phyloP scores from a whole-genome alignment of 148 eudicot genomes.

The Arctostaphylos glauca region DNA sequence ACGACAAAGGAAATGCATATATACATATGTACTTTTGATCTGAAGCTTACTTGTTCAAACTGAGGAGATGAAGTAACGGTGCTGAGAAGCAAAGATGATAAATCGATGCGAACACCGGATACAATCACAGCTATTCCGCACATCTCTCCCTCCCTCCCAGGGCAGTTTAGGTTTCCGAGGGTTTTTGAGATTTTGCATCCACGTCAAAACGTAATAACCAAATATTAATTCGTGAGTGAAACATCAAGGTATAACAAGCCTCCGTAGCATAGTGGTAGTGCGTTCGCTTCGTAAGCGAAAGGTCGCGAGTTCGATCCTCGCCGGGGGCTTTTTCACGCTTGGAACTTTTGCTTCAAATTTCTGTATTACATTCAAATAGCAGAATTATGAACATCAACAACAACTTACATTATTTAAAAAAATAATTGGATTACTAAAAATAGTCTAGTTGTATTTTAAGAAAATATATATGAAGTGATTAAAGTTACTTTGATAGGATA shows the following conservation, averaged over 20 bases:
- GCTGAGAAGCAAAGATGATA: constrained; percentile 20
- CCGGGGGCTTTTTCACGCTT: neutral
- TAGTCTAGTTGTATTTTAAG: too few relatives aligned
- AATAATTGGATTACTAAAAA: too few relatives aligned
- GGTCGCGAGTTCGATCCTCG: constrained; percentile 13
- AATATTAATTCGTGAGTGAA: neutral
- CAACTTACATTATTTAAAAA: too few relatives aligned
- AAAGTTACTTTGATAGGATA: too few relatives aligned
- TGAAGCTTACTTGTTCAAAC: constrained; percentile 40
- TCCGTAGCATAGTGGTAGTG: constrained; percentile 12
- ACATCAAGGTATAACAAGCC: neutral
- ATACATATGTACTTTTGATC: too few relatives aligned
- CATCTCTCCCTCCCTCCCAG: constrained; percentile 27
- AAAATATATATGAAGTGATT: too few relatives aligned
- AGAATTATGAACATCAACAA: too few relatives aligned
- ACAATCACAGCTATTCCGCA: constrained; percentile 83
- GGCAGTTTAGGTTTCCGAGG: neutral
- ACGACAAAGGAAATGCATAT: neutral
- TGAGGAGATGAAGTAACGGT: constrained; percentile 18
- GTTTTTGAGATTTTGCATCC: neutral
- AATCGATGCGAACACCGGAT: constrained; percentile 50
- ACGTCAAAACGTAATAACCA: neutral
- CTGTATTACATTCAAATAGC: too few relatives aligned
- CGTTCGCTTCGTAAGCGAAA: constrained; percentile 12
- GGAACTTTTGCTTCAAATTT: too few relatives aligned